These are phyloP conservation scores for Protomyces lactucae-debilis DNA, from an alignment of 1,139 yeast species.

Conservation along the genomic window DNA sequence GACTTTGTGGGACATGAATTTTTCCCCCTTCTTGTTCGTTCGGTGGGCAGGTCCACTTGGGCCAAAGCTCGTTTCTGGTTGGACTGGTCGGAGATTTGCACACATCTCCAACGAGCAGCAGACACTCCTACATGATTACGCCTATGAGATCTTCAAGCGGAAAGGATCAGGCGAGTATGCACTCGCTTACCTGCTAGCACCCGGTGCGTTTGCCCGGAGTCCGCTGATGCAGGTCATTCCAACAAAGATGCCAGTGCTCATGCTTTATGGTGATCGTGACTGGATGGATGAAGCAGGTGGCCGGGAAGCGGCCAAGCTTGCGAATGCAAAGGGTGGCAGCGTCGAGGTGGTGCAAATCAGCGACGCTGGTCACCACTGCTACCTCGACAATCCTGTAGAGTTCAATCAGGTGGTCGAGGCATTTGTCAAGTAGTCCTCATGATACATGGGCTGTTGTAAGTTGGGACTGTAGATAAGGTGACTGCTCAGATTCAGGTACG, in stretches of 20 bases:
- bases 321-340: constrained; percentile 36
- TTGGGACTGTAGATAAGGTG: too few species aligned
- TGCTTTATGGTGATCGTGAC: constrained; percentile 77
- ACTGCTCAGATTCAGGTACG: too few species aligned
- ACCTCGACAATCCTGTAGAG: constrained; percentile 64
- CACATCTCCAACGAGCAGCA: constrained; percentile 37
- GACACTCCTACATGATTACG: constrained; percentile 49
- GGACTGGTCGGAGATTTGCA: constrained; percentile 44
- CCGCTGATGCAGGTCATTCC: constrained; percentile 61
- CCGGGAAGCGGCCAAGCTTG: constrained; percentile 44
- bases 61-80: constrained; percentile 42
- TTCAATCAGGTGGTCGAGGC: constrained; percentile 51
- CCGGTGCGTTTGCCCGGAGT: constrained; percentile 69
- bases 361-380: constrained; percentile 72
- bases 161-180: constrained; percentile 65
- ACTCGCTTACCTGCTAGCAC: constrained; percentile 59
- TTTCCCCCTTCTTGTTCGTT: constrained; percentile 43
- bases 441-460: too few species aligned
- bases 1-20: constrained; percentile 43
- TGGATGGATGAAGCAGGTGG: constrained; percentile 86
- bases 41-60: constrained; percentile 44
- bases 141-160: constrained; percentile 56
- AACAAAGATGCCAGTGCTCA: constrained; percentile 47
- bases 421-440: constrained; percentile 1
- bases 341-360: constrained; percentile 44